These are phyloP conservation scores for Bacterosira constricta DNA, from an alignment of 108 stramenopile genomes.

Conservation along the genomic window DNA sequence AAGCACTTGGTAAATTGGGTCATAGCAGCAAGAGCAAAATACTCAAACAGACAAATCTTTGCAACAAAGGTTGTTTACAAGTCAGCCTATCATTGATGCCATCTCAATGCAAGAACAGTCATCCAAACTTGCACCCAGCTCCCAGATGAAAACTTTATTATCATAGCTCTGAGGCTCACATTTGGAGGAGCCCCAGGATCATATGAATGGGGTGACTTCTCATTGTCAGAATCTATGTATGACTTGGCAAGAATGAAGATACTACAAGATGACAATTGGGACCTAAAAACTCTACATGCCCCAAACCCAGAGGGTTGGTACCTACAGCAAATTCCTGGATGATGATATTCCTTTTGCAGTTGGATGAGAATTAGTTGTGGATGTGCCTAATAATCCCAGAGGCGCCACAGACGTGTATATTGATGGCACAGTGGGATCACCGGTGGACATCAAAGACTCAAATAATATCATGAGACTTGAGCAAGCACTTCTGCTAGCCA, in stretches of 20 bases:
- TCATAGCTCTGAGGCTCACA: conserved; percentile 8
- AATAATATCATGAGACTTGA: conserved; percentile 12
- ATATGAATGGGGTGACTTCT: conserved; percentile 18
- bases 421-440: conserved; percentile 15
- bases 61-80: conserved; percentile 8
- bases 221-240: conserved; percentile 19
- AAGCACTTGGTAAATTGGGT: neutral
- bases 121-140: conserved; percentile 17
- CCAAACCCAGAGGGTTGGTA: neutral
- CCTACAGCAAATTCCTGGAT: neutral
- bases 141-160: neutral
- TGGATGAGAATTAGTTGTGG: conserved; percentile 14
- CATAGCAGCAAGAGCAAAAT: conserved; percentile 4
- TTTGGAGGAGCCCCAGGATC: conserved; percentile 30
- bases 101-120: conserved; percentile 5
- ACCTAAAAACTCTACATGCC: neutral
- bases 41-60: neutral
- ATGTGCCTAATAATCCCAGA: conserved; percentile 6
- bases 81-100: neutral
- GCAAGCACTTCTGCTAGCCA: conserved; percentile 16
- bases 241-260: conserved; percentile 19
- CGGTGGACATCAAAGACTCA: conserved; percentile 7
- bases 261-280: conserved; percentile 12
- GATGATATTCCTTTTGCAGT: conserved; percentile 2
- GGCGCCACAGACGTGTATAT: conserved; percentile 27